Conservation (phyloP, 2,329 filamentous ascomycete genomes). For the Epicoccum nigrum region DNA sequence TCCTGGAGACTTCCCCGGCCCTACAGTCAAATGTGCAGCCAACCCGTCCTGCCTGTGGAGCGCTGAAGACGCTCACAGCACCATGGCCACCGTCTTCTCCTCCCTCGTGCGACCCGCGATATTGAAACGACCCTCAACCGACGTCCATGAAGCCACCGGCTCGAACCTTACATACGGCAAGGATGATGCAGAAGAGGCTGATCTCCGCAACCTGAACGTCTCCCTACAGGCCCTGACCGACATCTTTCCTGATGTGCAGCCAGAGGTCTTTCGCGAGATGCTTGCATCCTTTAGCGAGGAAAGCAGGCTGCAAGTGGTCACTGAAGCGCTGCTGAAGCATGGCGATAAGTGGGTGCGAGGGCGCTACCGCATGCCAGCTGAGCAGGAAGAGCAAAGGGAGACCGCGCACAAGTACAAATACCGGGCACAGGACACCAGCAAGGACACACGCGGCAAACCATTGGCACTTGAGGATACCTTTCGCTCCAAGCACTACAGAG, state of each 20-base stretch:
- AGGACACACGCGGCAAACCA: conserved; percentile 40
- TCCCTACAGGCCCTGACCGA: conserved; percentile 71
- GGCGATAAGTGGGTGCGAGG: conserved; percentile 73
- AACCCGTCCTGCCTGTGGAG: conserved; percentile 2
- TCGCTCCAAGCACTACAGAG: conserved; percentile 69
- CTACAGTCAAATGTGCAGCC: conserved; percentile 1
- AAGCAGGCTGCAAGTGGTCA: conserved; percentile 76
- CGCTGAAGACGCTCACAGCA: conserved; percentile 16
- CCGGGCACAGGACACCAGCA: conserved; percentile 35
- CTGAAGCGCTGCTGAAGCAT: conserved; percentile 77
- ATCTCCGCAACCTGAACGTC: conserved; percentile 72
- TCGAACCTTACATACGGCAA: conserved; percentile 9
- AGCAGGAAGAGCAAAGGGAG: conserved; percentile 44
- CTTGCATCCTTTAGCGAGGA: conserved; percentile 75
- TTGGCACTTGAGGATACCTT: conserved; percentile 70
- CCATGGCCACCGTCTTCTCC: conserved; percentile 46
- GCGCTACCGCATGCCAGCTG: conserved; percentile 55
- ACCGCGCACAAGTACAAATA: conserved; percentile 43
- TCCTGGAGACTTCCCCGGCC: background rate
- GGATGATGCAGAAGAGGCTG: conserved; percentile 57
- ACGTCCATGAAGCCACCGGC: conserved; percentile 12
- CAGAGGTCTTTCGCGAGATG: conserved; percentile 84
- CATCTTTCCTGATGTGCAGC: conserved; percentile 80
- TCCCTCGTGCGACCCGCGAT: conserved; percentile 41
- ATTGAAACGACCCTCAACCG: conserved; percentile 23